A percentile compares a stretch with the other conserved stretches of the same genome.
phyloP scores from a whole-genome alignment of 2,329 filamentous ascomycete species.

The Trichoderma breve region DNA sequence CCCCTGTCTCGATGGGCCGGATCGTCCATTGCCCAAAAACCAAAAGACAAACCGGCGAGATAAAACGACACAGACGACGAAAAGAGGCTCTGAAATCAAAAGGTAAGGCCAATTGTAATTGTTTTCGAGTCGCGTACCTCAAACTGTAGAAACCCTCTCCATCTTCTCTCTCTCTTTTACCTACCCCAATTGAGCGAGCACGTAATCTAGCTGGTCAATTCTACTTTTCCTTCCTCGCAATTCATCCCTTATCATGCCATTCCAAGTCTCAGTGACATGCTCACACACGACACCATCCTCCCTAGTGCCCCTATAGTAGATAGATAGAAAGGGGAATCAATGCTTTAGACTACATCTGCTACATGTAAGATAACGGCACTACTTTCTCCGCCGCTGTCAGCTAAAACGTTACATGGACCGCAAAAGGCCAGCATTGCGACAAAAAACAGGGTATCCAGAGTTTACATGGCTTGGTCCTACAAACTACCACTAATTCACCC shows the following conservation, averaged over 20 bases:
- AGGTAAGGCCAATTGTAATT: background rate
- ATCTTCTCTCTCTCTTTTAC: background rate
- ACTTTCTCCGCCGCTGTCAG: background rate
- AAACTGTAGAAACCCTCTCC: background rate
- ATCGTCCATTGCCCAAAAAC: background rate
- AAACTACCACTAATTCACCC: background rate
- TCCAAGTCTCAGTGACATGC: background rate
- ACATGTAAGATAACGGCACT: background rate
- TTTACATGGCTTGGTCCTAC: background rate
- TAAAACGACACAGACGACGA: background rate
- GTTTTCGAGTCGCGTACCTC: background rate
- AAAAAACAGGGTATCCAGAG: background rate
- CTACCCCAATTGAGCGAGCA: background rate
- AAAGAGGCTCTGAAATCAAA: background rate
- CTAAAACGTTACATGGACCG: constrained; percentile 8
- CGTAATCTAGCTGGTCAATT: background rate
- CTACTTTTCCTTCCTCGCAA: background rate
- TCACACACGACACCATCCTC: background rate
- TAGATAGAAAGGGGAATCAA: background rate
- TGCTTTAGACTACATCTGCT: background rate
- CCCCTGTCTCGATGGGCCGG: background rate
- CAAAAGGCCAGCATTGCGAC: background rate
- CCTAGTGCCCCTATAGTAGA: background rate
- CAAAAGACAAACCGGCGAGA: background rate
- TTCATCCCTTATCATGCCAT: background rate